phyloP scores from a whole-genome alignment of 352 stramenopile species.

The Bremia lactucae region DNA sequence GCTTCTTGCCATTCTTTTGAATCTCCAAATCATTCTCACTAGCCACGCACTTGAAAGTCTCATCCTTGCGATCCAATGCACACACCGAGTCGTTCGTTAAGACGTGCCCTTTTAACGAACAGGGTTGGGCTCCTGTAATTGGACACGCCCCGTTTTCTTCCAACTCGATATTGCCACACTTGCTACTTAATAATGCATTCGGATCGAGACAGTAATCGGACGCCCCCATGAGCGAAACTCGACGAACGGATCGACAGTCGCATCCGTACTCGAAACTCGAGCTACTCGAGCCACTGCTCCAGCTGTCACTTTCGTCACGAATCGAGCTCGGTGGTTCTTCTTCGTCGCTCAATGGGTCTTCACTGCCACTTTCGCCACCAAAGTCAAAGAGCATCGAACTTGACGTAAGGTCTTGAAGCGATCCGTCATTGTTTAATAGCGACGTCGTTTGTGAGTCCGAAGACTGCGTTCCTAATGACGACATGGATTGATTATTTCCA shows the following conservation, averaged over 20 bases:
- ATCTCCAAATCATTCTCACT: conserved; percentile 56
- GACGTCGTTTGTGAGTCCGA: neutral
- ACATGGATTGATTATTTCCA: conserved; percentile 1
- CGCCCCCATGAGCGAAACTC: conserved; percentile 61
- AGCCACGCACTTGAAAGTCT: conserved; percentile 64
- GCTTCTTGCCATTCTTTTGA: conserved; percentile 42
- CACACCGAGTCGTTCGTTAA: conserved; percentile 54
- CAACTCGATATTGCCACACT: conserved; percentile 53
- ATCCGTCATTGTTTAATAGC: conserved; percentile 5
- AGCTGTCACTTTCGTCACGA: conserved; percentile 13
- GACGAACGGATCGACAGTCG: conserved; percentile 25
- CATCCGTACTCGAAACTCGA: conserved; percentile 33
- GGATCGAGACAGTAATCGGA: conserved; percentile 57
- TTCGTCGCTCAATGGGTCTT: too few relatives aligned
- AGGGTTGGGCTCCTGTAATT: conserved; percentile 37
- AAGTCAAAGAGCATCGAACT: neutral
- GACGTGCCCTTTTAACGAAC: conserved; percentile 43
- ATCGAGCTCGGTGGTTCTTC: too few relatives aligned
- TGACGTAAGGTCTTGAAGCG: conserved; percentile 4
- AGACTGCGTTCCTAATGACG: conserved; percentile 1
- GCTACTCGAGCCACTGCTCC: conserved; percentile 17
- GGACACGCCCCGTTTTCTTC: conserved; percentile 47
- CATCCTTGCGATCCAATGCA: conserved; percentile 41
- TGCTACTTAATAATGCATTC: conserved; percentile 33
- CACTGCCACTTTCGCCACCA: neutral